Evolutionary conservation across 257 asterid genomes (phyloP).

Genomic region (Penstemon eatonii): DNA sequence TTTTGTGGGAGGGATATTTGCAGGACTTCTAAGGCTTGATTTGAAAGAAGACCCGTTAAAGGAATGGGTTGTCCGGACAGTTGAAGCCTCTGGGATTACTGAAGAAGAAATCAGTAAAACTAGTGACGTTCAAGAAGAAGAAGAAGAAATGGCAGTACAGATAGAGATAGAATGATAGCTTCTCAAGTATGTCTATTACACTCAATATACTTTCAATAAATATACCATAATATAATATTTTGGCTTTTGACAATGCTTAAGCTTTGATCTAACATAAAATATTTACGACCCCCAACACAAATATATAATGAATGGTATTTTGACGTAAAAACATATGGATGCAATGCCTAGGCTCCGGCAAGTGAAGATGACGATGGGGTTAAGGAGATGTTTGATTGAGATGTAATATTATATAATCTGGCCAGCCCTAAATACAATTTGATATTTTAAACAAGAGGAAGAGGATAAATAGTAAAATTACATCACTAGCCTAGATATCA

Average conservation of each 20-base stretch:
- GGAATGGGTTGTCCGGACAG: constrained; percentile 79
- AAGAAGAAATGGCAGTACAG: constrained; percentile 49
- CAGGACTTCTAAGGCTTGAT: constrained; percentile 85
- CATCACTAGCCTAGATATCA: too few species aligned
- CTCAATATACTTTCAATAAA: neutral
- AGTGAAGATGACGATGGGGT: too few species aligned
- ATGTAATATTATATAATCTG: too few species aligned
- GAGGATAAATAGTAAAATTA: too few species aligned
- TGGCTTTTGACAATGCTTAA: neutral
- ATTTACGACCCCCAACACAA: too few species aligned
- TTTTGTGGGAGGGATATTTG: constrained; percentile 83
- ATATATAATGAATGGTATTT: too few species aligned
- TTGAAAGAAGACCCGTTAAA: constrained; percentile 78
- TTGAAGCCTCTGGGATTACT: constrained; percentile 67
- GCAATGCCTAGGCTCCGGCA: too few species aligned
- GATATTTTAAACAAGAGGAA: too few species aligned
- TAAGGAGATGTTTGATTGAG: too few species aligned
- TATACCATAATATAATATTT: neutral
- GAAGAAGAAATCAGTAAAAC: constrained; percentile 74
- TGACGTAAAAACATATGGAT: too few species aligned
- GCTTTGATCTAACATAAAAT: neutral
- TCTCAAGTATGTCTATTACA: neutral
- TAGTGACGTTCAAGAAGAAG: constrained; percentile 55
- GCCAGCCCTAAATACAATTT: too few species aligned
- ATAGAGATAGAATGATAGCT: constrained; percentile 57